Percentiles rank a stretch among this genome's conserved stretches.
These are phyloP conservation scores for Apiospora arundinis DNA, from an alignment of 2,329 filamentous ascomycete genomes.

Conservation along the genomic window DNA sequence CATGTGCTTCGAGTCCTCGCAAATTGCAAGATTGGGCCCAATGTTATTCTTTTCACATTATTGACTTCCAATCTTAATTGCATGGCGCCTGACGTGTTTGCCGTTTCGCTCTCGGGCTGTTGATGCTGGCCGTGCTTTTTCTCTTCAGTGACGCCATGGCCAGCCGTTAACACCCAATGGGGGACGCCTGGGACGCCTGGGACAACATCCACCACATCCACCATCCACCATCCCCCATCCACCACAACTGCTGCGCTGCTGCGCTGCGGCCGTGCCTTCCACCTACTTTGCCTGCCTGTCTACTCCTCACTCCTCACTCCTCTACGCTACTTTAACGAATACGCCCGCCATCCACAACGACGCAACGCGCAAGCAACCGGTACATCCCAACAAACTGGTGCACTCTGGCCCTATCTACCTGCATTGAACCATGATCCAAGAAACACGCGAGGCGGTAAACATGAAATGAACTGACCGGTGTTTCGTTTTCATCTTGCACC, in stretches of 20 bases:
- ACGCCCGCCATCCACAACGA: background rate
- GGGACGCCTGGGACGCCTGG: background rate
- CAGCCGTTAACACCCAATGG: background rate
- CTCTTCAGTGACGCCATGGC: conserved; percentile 1
- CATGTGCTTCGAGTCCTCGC: background rate
- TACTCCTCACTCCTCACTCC: background rate
- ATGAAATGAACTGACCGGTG: conserved; percentile 6
- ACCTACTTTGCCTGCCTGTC: background rate
- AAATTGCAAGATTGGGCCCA: background rate
- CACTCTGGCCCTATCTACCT: background rate
- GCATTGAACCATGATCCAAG: background rate
- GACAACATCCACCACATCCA: background rate
- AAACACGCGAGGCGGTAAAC: background rate
- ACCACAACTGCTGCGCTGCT: background rate
- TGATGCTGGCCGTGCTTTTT: background rate
- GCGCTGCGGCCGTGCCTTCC: background rate
- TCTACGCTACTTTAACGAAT: background rate
- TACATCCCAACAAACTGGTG: background rate
- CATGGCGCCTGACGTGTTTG: background rate
- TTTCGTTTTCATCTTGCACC: background rate
- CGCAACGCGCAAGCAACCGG: background rate
- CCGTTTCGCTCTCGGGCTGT: background rate
- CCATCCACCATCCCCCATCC: background rate
- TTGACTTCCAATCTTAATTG: conserved; percentile 1
- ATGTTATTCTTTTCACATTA: background rate